Evolutionary conservation across 2,329 filamentous ascomycete genomes (phyloP), one percentile per base, ranked within the genome.

Genomic region (Colletotrichum cereale): DNA sequence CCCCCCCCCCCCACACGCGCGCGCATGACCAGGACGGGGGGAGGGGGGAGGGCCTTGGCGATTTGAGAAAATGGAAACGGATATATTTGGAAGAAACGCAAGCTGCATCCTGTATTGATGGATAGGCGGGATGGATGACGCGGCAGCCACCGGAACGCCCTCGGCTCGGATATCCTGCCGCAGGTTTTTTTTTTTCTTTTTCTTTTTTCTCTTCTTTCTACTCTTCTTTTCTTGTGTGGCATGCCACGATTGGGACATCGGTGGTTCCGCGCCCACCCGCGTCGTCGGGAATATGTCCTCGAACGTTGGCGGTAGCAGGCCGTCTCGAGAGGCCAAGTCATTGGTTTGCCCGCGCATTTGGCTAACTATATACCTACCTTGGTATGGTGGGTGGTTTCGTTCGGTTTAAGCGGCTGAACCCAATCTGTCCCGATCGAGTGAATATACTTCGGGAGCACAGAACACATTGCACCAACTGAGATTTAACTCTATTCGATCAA

Each of bases 261-360:
- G 53, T 58, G 42, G 42, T 52, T 18, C 24, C 26, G 34, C 24
- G n/a, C 21, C 55, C 55, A 14, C 6, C 56, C 40, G 38, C 6
- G 57, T 60, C 57, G 57, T 58, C 64, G 61, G n/a, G 62, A 67
- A 40, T 63, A 48, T 3, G 16, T 70, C 50, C 58, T 58, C 66
- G 68, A 67, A 67, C 68, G 40, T 31, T 31, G 24, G 26, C 57
- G 63, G 67, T 50, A 57, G 56, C 56, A 67, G 38, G 29, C 50
- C 62, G 56, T 67, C 57, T 40, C n/a, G 21, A 50, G 63, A 26
- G 21, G 42, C 40, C 40, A 48, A 48, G 57, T 34, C 29, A 12
- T 57, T 31, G 31, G 57, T 64, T 40, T 24, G 50, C 50, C 50
- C 47, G 60, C 52, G 50, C 64, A n/a, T 42, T 21, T 40, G 34